phyloP scores from a whole-genome alignment of 441 rosid genomes.

The Erodium texanum region DNA sequence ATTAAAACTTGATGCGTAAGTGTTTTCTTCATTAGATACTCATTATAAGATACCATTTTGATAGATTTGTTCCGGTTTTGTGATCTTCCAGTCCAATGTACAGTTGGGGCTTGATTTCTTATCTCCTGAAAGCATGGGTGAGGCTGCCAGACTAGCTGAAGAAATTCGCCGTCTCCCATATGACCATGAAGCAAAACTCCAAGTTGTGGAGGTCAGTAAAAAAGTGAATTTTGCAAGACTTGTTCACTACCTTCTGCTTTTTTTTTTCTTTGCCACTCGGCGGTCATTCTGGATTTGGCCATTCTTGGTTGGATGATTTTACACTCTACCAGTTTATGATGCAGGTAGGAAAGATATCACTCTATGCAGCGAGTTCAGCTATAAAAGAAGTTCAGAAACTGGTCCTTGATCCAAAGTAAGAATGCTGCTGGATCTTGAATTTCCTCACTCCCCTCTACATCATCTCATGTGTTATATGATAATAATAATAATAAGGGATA shows the following conservation, averaged over 20 bases:
- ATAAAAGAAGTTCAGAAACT: constrained; percentile 90
- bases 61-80: constrained; percentile 11
- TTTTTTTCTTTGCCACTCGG: too few relatives aligned
- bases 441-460: too few relatives aligned
- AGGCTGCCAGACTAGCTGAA: constrained; percentile 68
- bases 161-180: constrained; percentile 78
- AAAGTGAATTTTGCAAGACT: constrained; percentile 6
- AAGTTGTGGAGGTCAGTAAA: constrained; percentile 69
- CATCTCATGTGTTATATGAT: too few relatives aligned
- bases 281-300: background rate
- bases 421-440: background rate
- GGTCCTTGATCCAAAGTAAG: constrained; percentile 91
- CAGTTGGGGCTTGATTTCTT: constrained; percentile 85
- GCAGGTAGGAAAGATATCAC: constrained; percentile 87
- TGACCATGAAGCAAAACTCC: constrained; percentile 79
- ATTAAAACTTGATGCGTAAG: background rate
- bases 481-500: too few relatives aligned
- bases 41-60: background rate
- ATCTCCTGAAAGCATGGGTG: constrained; percentile 85
- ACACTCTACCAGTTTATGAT: constrained; percentile 11
- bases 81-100: constrained; percentile 68
- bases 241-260: constrained; percentile 4
- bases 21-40: background rate
- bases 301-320: constrained; percentile 7
- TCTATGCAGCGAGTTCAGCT: constrained; percentile 93